Evolutionary conservation across 1,284 basidiomycete species (phyloP).

Genomic region (Taiwanofungus camphoratus): DNA sequence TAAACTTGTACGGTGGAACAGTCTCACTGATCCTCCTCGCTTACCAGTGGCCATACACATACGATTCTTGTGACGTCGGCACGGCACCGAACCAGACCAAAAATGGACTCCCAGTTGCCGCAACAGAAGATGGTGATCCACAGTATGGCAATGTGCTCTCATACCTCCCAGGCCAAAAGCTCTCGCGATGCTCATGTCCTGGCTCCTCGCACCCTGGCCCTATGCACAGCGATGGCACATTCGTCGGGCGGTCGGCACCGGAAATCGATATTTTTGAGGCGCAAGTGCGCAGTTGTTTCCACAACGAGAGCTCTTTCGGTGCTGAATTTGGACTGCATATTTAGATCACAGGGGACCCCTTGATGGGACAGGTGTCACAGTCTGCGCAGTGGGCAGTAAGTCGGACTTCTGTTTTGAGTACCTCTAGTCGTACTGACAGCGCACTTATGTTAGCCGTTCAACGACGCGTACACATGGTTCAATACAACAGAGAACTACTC

Average conservation of each 20-base stretch:
- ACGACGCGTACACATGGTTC: slow-evolving; percentile 35
- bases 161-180: slow-evolving; percentile 70
- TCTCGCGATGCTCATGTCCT: slow-evolving; percentile 83
- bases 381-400: slow-evolving; percentile 40
- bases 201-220: slow-evolving; percentile 85
- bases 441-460: slow-evolving; percentile 37
- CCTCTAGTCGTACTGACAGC: background rate
- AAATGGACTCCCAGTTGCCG: slow-evolving; percentile 34
- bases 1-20: background rate
- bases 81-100: slow-evolving; percentile 46
- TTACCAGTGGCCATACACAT: slow-evolving; percentile 48
- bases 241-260: slow-evolving; percentile 75
- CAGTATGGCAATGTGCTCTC: slow-evolving; percentile 38
- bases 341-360: slow-evolving; percentile 24
- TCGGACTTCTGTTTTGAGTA: no score
- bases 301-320: no score
- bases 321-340: no score
- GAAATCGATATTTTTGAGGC: slow-evolving; percentile 82
- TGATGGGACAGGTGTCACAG: slow-evolving; percentile 38
- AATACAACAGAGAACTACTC: slow-evolving; percentile 39
- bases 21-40: background rate
- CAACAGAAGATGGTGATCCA: slow-evolving; percentile 34
- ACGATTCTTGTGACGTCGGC: slow-evolving; percentile 52
- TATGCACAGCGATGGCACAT: slow-evolving; percentile 45
- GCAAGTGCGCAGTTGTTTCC: slow-evolving; percentile 10